Percentiles rank a stretch among this genome's conserved stretches.
phyloP scores from a whole-genome alignment of 345 rosid genomes.

The Mangifera indica region DNA sequence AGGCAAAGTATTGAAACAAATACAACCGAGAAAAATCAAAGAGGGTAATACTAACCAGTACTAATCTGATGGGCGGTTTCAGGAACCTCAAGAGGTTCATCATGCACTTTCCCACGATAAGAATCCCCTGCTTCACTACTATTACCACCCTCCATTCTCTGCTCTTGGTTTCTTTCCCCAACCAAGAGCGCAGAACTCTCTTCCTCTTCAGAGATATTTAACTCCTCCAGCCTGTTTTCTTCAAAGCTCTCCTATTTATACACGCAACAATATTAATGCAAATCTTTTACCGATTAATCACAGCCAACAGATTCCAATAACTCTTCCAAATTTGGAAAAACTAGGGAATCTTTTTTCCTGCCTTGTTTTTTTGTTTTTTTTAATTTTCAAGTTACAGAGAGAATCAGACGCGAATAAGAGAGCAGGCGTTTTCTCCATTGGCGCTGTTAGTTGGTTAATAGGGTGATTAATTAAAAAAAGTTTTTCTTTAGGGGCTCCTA shows the following conservation, averaged over 20 bases:
- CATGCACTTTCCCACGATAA: constrained; percentile 23
- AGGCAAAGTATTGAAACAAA: not conserved
- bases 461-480: too few relatives aligned
- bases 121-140: constrained; percentile 18
- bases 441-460: too few relatives aligned
- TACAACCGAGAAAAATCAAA: not conserved
- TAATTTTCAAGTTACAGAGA: too few relatives aligned
- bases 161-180: constrained; percentile 13
- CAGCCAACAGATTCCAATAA: not conserved
- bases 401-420: too few relatives aligned
- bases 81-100: constrained; percentile 47
- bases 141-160: constrained; percentile 14
- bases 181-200: constrained; percentile 29
- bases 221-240: constrained; percentile 25
- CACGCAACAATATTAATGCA: not conserved
- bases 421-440: too few relatives aligned
- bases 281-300: not conserved
- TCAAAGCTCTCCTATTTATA: not conserved
- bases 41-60: constrained; percentile 41
- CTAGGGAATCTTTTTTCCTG: too few relatives aligned
- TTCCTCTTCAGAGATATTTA: constrained; percentile 12
- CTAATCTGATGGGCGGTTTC: constrained; percentile 87
- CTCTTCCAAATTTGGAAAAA: not conserved
- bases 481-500: too few relatives aligned
- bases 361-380: too few relatives aligned